phyloP scores from a whole-genome alignment of 202 grass and related monocot species.

The Schoenoplectus tabernaemontani region DNA sequence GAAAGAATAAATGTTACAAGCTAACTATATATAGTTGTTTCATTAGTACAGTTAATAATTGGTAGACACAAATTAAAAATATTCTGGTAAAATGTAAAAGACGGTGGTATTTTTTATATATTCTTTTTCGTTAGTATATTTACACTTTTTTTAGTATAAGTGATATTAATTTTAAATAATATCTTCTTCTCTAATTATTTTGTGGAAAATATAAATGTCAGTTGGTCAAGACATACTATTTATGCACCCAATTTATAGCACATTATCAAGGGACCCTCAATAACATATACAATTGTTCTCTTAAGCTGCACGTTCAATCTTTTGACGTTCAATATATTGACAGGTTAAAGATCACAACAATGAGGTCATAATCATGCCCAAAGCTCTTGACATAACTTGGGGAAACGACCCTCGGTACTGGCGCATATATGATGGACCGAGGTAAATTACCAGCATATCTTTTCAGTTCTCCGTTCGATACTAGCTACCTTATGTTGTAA shows the following conservation, averaged over 20 bases:
- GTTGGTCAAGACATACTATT: not conserved
- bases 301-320: not conserved
- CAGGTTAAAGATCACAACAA: not conserved
- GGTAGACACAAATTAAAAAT: not conserved
- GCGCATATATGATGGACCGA: not conserved
- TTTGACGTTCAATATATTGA: not conserved
- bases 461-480: not conserved
- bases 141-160: too few species aligned
- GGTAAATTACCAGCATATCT: not conserved
- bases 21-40: not conserved
- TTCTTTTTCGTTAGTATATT: too few species aligned
- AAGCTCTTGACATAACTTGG: slow-evolving; percentile 7
- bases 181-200: not conserved
- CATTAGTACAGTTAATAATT: not conserved
- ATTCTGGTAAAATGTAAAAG: not conserved
- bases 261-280: not conserved
- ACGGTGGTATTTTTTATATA: not conserved
- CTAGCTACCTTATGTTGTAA: not conserved
- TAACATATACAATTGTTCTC: not conserved
- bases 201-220: not conserved
- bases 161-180: not conserved
- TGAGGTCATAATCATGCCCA: not conserved
- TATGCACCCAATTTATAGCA: not conserved
- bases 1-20: not conserved
- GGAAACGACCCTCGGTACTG: slow-evolving; percentile 2